Evolutionary conservation across 768 basidiomycete species (phyloP), one percentile per base, ranked within the genome.

Genomic region (Tricholoma matsutake): DNA sequence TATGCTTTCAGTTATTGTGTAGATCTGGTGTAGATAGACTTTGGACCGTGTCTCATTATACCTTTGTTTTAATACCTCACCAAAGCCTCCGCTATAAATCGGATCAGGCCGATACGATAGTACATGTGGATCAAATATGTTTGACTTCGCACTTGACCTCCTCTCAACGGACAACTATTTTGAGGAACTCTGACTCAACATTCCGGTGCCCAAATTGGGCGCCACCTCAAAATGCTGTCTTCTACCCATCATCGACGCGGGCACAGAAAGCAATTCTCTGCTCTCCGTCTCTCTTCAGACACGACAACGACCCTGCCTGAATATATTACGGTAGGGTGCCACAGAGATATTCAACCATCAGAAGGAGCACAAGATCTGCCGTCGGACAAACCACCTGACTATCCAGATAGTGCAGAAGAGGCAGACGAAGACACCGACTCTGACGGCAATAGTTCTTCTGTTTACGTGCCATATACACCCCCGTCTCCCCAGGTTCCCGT

Each of bases 341-440:
- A 60, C 13, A 54, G 65, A 61, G 68, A 67, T 52, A 62, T 68
- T 45, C 65, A 53, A 1, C n/a, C 16, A 52, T 31, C 51, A 31
- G 28, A 52, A 52, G 10, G 16, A 6, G 25, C 7, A 52, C 51
- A 52, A 14, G 51, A 72, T 56, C 57, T 67, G 7, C 74, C 78
- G n/a, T 81, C 75, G 41, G 88, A 89, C 72, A 78, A 74, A 37
- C 89, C 89, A 14, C 89, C 89, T 35, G 88, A 89, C 68, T 91
- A 91, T 67, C 83, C 88, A 52, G 86, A 89, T 67, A 88, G 88
- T 60, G 85, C 87, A 64, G 86, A 91, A 69, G 90, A 92, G 67
- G 88, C 83, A 14, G 90, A 91, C 78, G 84, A 81, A 39, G 88
- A 91, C 67, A 83, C 85, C 1, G 84, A 86, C 69, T 73, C 77